phyloP scores from a whole-genome alignment of 495 filamentous ascomycete species.

The Hypoxylon fuscum region DNA sequence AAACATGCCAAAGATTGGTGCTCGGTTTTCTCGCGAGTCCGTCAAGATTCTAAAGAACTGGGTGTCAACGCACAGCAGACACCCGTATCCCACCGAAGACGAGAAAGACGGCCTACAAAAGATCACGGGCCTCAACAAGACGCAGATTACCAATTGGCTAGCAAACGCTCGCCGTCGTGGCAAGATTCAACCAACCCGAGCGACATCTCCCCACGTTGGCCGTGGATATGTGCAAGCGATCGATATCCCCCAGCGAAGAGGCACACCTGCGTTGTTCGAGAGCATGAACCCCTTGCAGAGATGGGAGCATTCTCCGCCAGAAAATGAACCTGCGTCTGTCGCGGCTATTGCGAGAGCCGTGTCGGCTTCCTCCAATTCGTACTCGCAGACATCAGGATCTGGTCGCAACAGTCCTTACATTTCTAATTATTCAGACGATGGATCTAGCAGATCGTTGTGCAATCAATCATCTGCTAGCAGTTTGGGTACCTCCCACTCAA shows the following conservation, averaged over 20 bases:
- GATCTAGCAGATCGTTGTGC: conserved; percentile 73
- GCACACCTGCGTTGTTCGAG: conserved; percentile 60
- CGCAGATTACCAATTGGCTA: conserved; percentile 86
- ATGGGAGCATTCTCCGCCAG: conserved; percentile 86
- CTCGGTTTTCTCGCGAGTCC: conserved; percentile 75
- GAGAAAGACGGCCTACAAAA: conserved; percentile 79
- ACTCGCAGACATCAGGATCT: conserved; percentile 49
- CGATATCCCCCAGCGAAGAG: conserved; percentile 68
- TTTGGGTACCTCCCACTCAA: conserved; percentile 74
- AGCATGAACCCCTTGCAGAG: conserved; percentile 83
- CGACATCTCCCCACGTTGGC: conserved; percentile 65
- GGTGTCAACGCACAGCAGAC: conserved; percentile 75
- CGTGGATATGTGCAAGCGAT: conserved; percentile 65
- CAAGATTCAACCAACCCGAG: conserved; percentile 70
- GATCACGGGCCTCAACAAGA: conserved; percentile 76
- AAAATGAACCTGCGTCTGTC: conserved; percentile 84
- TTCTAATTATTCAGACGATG: conserved; percentile 67
- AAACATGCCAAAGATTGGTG: conserved; percentile 56
- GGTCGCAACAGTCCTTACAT: conserved; percentile 63
- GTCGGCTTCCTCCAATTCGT: conserved; percentile 63
- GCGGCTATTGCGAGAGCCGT: conserved; percentile 82
- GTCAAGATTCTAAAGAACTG: conserved; percentile 80
- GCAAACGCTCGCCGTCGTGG: conserved; percentile 83
- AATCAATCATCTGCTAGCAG: conserved; percentile 76
- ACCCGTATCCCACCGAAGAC: conserved; percentile 83